phyloP scores from a whole-genome alignment of 2,329 filamentous ascomycete genomes.

The Furcasterigmium sp. region DNA sequence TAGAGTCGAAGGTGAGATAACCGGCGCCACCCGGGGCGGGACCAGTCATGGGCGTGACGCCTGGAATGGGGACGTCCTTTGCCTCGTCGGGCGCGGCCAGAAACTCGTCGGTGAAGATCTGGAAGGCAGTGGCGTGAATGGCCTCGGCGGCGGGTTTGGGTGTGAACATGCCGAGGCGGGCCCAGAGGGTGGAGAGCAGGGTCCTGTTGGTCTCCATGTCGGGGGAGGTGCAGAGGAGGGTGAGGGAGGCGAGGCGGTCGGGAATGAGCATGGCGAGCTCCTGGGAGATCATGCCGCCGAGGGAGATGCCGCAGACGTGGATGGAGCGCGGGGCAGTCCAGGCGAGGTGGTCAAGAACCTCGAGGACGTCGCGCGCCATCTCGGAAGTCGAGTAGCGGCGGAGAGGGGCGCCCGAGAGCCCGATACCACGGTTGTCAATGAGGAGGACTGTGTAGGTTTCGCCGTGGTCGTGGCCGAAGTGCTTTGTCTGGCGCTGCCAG shows the following conservation, averaged over 20 bases:
- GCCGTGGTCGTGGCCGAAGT: slow-evolving; percentile 70
- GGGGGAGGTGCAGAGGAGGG: slow-evolving; percentile 57
- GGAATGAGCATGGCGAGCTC: slow-evolving; percentile 61
- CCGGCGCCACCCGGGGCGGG: slow-evolving; percentile 18
- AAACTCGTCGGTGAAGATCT: slow-evolving; percentile 63
- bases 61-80: slow-evolving; percentile 39
- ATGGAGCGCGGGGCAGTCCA: slow-evolving; percentile 52
- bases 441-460: slow-evolving; percentile 68
- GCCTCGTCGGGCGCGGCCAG: slow-evolving; percentile 54
- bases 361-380: slow-evolving; percentile 75
- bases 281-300: slow-evolving; percentile 91
- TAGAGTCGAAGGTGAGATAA: slow-evolving; percentile 60
- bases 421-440: slow-evolving; percentile 82
- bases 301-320: slow-evolving; percentile 73
- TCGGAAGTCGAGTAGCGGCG: slow-evolving; percentile 75
- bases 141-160: slow-evolving; percentile 67
- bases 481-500: slow-evolving; percentile 79
- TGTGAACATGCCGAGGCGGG: slow-evolving; percentile 51
- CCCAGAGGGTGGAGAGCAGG: slow-evolving; percentile 60
- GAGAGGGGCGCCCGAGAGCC: slow-evolving; percentile 71
- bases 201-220: slow-evolving; percentile 54
- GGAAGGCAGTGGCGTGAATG: slow-evolving; percentile 57
- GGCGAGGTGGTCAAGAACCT: slow-evolving; percentile 63
- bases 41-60: slow-evolving; percentile 32
- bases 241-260: slow-evolving; percentile 47